Percentiles rank a stretch among this genome's conserved stretches.
Conservation (phyloP, 164 flowering plant genomes). For the Akebia trifoliata region DNA sequence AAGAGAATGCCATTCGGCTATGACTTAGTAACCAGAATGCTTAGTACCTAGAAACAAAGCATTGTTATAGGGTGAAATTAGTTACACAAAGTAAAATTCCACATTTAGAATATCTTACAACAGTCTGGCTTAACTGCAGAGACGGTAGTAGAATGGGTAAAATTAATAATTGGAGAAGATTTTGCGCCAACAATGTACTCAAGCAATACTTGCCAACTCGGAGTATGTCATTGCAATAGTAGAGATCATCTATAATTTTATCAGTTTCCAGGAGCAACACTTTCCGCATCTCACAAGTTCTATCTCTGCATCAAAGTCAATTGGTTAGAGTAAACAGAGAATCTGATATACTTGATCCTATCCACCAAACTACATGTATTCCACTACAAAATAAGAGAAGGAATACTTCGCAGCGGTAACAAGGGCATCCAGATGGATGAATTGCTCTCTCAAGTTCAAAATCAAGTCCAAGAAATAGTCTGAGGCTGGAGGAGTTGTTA, state of each 20-base stretch:
- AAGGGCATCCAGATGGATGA: constrained; percentile 39
- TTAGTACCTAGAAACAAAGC: neutral
- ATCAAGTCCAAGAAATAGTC: constrained; percentile 52
- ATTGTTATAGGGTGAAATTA: neutral
- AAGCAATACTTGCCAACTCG: constrained; percentile 33
- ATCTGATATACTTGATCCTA: neutral
- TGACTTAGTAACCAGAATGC: neutral
- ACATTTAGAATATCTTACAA: constrained; percentile 28
- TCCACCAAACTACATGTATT: constrained; percentile 11
- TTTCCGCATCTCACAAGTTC: constrained; percentile 23
- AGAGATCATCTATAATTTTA: constrained; percentile 50
- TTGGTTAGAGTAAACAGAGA: constrained; percentile 1
- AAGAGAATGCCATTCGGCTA: neutral
- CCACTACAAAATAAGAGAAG: constrained; percentile 7
- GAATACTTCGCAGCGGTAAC: constrained; percentile 37
- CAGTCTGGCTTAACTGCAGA: constrained; percentile 25
- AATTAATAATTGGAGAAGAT: constrained; percentile 38
- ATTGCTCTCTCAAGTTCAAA: constrained; percentile 36
- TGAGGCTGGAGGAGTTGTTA: constrained; percentile 51
- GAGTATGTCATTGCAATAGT: constrained; percentile 54
- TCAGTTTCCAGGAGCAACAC: constrained; percentile 38
- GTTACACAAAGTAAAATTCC: neutral
- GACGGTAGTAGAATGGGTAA: constrained; percentile 43
- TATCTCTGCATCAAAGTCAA: constrained; percentile 35
- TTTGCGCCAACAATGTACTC: constrained; percentile 29